A percentile compares a stretch with the other conserved stretches of the same genome.
phyloP scores from a whole-genome alignment of 2,329 filamentous ascomycete species.

The Macrophomina tecta region DNA sequence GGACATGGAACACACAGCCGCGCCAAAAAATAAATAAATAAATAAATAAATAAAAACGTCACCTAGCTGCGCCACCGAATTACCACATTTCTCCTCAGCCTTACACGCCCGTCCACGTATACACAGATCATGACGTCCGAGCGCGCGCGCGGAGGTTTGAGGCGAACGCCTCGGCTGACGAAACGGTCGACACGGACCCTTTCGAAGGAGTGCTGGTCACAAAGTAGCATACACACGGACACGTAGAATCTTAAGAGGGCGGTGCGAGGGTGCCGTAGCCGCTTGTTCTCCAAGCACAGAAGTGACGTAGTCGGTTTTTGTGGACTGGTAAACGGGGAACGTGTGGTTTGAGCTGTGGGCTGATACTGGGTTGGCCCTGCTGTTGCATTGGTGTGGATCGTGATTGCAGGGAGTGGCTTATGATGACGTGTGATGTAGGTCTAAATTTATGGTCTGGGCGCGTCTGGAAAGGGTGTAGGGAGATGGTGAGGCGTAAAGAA shows the following conservation, averaged over 20 bases:
- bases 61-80: neutral
- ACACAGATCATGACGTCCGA: neutral
- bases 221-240: neutral
- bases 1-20: neutral
- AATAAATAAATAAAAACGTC: neutral
- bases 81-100: neutral
- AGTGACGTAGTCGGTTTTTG: neutral
- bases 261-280: too few relatives aligned
- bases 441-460: too few relatives aligned
- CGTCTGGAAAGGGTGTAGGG: too few relatives aligned
- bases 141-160: neutral
- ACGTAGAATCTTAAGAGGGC: too few relatives aligned
- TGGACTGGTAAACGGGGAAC: neutral
- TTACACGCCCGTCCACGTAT: neutral
- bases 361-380: slow-evolving; percentile 8
- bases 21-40: neutral
- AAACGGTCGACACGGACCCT: neutral
- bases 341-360: neutral
- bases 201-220: neutral
- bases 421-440: too few relatives aligned
- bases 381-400: neutral
- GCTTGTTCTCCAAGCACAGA: too few relatives aligned
- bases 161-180: neutral
- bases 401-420: neutral
- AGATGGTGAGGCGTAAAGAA: too few relatives aligned